These are phyloP conservation scores for Geotrichum candidum DNA, from an alignment of 1,139 yeast genomes.

Conservation along the genomic window DNA sequence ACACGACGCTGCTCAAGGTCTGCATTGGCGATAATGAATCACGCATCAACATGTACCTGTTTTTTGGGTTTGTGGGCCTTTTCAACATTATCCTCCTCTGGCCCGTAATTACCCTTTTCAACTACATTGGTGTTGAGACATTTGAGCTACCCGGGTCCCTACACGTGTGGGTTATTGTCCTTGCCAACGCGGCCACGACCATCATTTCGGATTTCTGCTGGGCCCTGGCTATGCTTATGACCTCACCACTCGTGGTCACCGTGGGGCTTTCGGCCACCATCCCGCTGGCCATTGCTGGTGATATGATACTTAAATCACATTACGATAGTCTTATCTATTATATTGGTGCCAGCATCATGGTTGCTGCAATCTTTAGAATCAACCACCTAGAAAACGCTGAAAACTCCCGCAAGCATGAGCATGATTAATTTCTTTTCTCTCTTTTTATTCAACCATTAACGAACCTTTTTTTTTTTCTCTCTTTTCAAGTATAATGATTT, in stretches of 20 bases:
- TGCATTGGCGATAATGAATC: slow-evolving; percentile 61
- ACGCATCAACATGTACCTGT: slow-evolving; percentile 72
- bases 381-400: slow-evolving; percentile 71
- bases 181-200: slow-evolving; percentile 67
- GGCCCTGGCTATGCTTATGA: slow-evolving; percentile 90
- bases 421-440: not conserved
- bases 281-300: slow-evolving; percentile 92
- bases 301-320: slow-evolving; percentile 64
- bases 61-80: slow-evolving; percentile 91
- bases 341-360: slow-evolving; percentile 73
- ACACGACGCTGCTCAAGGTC: slow-evolving; percentile 75
- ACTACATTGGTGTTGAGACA: slow-evolving; percentile 56
- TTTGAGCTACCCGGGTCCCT: slow-evolving; percentile 62
- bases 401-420: not conserved
- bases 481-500: not conserved
- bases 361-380: slow-evolving; percentile 75
- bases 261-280: slow-evolving; percentile 90
- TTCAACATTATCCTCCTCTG: slow-evolving; percentile 71
- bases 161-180: slow-evolving; percentile 49
- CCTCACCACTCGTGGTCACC: slow-evolving; percentile 91
- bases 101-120: slow-evolving; percentile 70
- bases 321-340: slow-evolving; percentile 56
- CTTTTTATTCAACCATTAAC: no score
- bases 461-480: no score
- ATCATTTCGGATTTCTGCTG: slow-evolving; percentile 87